Percentiles rank a stretch among this genome's conserved stretches.
Conservation (phyloP, 371 early-diverging fungal genomes). For the Fennellomyces sp. region DNA sequence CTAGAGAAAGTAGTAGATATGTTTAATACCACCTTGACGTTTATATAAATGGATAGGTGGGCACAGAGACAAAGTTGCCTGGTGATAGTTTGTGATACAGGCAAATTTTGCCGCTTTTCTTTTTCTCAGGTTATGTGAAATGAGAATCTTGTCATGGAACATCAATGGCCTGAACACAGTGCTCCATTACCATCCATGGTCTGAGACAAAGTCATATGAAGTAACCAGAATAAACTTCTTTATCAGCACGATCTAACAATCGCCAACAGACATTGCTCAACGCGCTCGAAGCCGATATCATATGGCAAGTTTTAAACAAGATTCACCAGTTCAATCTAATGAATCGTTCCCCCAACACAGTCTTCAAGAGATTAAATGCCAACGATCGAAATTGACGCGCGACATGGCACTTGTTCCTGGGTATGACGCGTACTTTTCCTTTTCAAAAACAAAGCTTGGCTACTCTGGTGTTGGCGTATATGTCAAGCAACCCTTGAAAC, state of each 20-base stretch:
- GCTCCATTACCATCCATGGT: slow-evolving; percentile 64
- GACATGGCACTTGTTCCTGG: slow-evolving; percentile 73
- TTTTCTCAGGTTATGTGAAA: slow-evolving; percentile 11
- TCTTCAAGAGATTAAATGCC: slow-evolving; percentile 82
- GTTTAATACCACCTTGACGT: too few species aligned
- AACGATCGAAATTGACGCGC: slow-evolving; percentile 56
- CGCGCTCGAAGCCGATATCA: slow-evolving; percentile 69
- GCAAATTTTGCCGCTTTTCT: neutral
- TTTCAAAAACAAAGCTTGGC: slow-evolving; percentile 59
- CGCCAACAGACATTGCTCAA: slow-evolving; percentile 52
- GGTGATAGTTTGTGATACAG: neutral
- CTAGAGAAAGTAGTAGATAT: too few species aligned
- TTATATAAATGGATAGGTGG: too few species aligned
- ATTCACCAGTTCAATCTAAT: neutral
- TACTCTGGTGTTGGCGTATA: slow-evolving; percentile 83
- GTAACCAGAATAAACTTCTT: slow-evolving; percentile 21
- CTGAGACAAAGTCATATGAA: slow-evolving; percentile 52
- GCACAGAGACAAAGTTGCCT: too few species aligned
- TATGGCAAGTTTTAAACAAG: slow-evolving; percentile 44
- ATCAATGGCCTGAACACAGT: slow-evolving; percentile 66
- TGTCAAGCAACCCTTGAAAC: slow-evolving; percentile 52
- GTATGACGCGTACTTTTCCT: slow-evolving; percentile 77
- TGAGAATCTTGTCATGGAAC: slow-evolving; percentile 71
- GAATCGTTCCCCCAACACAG: slow-evolving; percentile 10
- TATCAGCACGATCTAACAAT: neutral